These are phyloP conservation scores for Wickerhamomyces sp. DNA, from an alignment of 1,139 yeast genomes.

Conservation along the genomic window DNA sequence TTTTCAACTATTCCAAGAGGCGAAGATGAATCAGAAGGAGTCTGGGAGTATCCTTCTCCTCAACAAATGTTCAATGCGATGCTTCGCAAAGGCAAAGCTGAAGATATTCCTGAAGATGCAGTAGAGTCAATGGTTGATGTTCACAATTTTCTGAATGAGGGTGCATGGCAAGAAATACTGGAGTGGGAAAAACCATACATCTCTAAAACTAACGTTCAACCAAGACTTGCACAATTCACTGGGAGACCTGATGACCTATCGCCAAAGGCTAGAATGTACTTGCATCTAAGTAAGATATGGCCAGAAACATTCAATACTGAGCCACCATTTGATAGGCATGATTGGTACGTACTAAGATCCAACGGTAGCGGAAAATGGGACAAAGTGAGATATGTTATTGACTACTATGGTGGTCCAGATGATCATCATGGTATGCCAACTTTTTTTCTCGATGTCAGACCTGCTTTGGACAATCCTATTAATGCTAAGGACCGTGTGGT, in stretches of 20 bases:
- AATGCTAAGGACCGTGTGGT: constrained; percentile 64
- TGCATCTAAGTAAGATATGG: constrained; percentile 60
- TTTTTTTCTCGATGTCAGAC: constrained; percentile 89
- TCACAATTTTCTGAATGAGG: constrained; percentile 94
- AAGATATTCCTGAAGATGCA: constrained; percentile 87
- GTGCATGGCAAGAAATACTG: constrained; percentile 94
- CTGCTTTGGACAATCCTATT: constrained; percentile 72
- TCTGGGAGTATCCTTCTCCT: constrained; percentile 99
- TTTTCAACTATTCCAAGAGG: constrained; percentile 88
- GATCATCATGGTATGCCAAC: constrained; percentile 85
- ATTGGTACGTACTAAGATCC: constrained; percentile 87
- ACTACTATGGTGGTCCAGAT: constrained; percentile 94
- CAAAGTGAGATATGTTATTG: constrained; percentile 85
- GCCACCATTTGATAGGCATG: constrained; percentile 97
- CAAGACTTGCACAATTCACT: constrained; percentile 79
- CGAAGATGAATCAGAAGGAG: constrained; percentile 36
- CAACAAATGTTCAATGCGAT: constrained; percentile 98
- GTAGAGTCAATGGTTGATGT: constrained; percentile 97
- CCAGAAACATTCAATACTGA: constrained; percentile 71
- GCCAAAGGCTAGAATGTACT: constrained; percentile 80
- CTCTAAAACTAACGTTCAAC: constrained; percentile 48
- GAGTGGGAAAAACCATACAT: constrained; percentile 79
- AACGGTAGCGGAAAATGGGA: constrained; percentile 42
- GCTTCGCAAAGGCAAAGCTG: constrained; percentile 84
- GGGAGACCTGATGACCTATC: constrained; percentile 87